Evolutionary conservation across 805 yeast species (phyloP).

Genomic region (Ogataea polymorpha): DNA sequence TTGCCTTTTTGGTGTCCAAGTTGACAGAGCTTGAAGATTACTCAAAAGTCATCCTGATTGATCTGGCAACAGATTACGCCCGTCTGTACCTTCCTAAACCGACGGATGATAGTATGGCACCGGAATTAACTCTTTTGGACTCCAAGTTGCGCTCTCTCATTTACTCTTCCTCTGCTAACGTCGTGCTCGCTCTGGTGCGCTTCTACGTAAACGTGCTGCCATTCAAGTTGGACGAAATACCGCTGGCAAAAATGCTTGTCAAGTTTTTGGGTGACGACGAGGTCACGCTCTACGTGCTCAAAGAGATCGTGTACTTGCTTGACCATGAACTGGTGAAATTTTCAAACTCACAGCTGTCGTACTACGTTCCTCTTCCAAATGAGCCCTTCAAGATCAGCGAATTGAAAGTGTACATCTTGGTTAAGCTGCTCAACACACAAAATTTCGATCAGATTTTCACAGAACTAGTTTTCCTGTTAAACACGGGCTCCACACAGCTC

Average conservation of each 20-base stretch:
- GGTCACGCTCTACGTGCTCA: slow-evolving; percentile 9
- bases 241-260: slow-evolving; percentile 50
- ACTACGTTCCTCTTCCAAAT: slow-evolving; percentile 54
- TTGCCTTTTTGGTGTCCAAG: slow-evolving; percentile 41
- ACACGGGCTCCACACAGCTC: slow-evolving; percentile 22
- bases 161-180: slow-evolving; percentile 54
- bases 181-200: slow-evolving; percentile 57
- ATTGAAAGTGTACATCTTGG: slow-evolving; percentile 59
- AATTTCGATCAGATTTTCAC: slow-evolving; percentile 51
- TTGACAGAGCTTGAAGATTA: slow-evolving; percentile 63
- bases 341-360: slow-evolving; percentile 33
- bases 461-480: slow-evolving; percentile 60
- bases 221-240: slow-evolving; percentile 45
- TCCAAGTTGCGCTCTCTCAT: slow-evolving; percentile 44
- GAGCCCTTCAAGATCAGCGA: slow-evolving; percentile 45
- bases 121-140: slow-evolving; percentile 57
- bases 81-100: slow-evolving; percentile 61
- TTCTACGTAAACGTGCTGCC: slow-evolving; percentile 60
- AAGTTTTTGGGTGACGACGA: slow-evolving; percentile 16
- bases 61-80: slow-evolving; percentile 63
- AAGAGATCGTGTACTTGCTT: slow-evolving; percentile 21
- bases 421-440: slow-evolving; percentile 51
- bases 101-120: slow-evolving; percentile 35
- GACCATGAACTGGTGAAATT: slow-evolving; percentile 39
- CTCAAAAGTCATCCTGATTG: slow-evolving; percentile 59